Conservation (phyloP, 805 yeast genomes). For the Yarrowia sp. region DNA sequence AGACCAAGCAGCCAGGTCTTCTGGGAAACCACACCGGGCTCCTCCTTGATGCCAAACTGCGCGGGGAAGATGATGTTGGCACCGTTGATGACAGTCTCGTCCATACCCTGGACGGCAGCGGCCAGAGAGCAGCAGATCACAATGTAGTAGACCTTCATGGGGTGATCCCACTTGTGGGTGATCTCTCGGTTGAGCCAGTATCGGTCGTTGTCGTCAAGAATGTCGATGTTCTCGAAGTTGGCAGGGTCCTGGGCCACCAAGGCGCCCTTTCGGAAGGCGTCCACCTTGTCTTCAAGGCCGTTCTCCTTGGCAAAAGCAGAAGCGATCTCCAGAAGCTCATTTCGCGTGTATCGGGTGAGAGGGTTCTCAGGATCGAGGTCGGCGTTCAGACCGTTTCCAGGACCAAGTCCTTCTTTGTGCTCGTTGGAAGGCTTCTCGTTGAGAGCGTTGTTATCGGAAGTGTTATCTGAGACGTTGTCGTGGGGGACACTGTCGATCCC, state of each 20-base stretch:
- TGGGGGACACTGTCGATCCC: neutral
- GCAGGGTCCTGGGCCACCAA: slow-evolving; percentile 50
- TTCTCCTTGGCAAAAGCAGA: neutral
- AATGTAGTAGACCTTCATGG: slow-evolving; percentile 44
- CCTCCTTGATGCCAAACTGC: slow-evolving; percentile 30
- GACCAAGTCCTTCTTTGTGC: neutral
- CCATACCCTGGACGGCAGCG: slow-evolving; percentile 73
- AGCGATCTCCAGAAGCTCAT: slow-evolving; percentile 10
- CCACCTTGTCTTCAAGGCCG: neutral
- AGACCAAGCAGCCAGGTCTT: slow-evolving; percentile 52
- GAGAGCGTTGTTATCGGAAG: neutral
- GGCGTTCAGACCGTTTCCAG: neutral
- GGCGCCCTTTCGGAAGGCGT: slow-evolving; percentile 47
- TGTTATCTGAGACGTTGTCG: neutral
- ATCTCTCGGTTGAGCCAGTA: slow-evolving; percentile 46
- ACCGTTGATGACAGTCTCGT: slow-evolving; percentile 68
- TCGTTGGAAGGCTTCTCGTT: neutral
- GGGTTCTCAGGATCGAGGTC: slow-evolving; percentile 19
- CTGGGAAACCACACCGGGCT: slow-evolving; percentile 32
- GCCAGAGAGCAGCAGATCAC: slow-evolving; percentile 63
- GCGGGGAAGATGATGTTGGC: slow-evolving; percentile 50
- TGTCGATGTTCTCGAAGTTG: slow-evolving; percentile 41
- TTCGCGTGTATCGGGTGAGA: neutral
- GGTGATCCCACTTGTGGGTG: slow-evolving; percentile 49
- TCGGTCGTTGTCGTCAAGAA: slow-evolving; percentile 40